These are phyloP conservation scores for Laburnicola sp. DNA, from an alignment of 2,329 filamentous ascomycete genomes.

Conservation along the genomic window DNA sequence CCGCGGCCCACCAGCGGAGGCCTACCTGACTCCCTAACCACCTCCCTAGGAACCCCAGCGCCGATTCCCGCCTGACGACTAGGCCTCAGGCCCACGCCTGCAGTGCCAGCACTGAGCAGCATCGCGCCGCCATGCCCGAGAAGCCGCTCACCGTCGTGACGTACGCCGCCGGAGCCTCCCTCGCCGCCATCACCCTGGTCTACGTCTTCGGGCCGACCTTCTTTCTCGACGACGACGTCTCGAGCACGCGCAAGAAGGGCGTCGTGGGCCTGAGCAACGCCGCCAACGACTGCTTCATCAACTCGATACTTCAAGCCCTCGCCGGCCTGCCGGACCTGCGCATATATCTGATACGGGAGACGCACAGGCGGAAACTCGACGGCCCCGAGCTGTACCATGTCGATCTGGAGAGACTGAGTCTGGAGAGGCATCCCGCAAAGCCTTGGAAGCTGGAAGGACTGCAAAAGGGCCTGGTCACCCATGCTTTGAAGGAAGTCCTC, in stretches of 20 bases:
- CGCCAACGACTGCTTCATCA: conserved; percentile 84
- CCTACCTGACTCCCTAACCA: conserved; percentile 12
- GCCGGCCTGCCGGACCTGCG: conserved; percentile 88
- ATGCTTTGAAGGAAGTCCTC: conserved; percentile 87
- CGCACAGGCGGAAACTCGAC: conserved; percentile 80
- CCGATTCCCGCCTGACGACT: background rate
- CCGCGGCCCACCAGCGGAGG: conserved; percentile 21
- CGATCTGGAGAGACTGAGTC: conserved; percentile 53
- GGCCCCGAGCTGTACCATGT: conserved; percentile 73
- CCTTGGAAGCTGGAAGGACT: conserved; percentile 60
- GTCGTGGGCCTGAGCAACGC: conserved; percentile 86
- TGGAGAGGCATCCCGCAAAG: conserved; percentile 46
- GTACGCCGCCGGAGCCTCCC: conserved; percentile 92
- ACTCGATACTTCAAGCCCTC: conserved; percentile 90
- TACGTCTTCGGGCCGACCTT: conserved; percentile 99
- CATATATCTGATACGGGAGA: conserved; percentile 88
- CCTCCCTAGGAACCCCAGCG: background rate
- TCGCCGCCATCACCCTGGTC: conserved; percentile 90
- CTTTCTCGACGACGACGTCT: conserved; percentile 81
- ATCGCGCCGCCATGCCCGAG: conserved; percentile 67
- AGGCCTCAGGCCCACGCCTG: background rate
- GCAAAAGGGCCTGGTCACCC: conserved; percentile 80
- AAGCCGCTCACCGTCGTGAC: conserved; percentile 81
- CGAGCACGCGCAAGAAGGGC: conserved; percentile 68
- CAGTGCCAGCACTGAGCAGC: conserved; percentile 11